phyloP scores from a whole-genome alignment of 2,329 filamentous ascomycete genomes.

The Penicillium sumatraense region DNA sequence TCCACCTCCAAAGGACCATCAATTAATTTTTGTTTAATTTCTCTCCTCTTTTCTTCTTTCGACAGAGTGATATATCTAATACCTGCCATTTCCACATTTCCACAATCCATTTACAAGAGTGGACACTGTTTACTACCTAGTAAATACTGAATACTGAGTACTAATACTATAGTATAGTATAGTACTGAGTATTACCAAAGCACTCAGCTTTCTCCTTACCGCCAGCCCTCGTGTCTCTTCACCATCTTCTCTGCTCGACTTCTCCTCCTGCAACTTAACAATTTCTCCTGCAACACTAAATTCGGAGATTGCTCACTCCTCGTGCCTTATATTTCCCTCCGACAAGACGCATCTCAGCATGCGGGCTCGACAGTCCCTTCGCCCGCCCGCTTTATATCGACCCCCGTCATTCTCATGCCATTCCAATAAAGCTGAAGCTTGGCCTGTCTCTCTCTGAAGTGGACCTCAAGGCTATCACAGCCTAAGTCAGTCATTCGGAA shows the following conservation, averaged over 20 bases:
- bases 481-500: slow-evolving; percentile 28
- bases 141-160: too few species aligned
- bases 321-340: slow-evolving; percentile 15
- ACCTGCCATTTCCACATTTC: not conserved
- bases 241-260: not conserved
- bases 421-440: slow-evolving; percentile 17
- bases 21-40: not conserved
- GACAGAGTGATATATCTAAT: not conserved
- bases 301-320: not conserved
- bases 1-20: slow-evolving; percentile 4
- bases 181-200: not conserved
- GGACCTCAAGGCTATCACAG: slow-evolving; percentile 18
- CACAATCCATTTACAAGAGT: too few species aligned
- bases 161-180: not conserved
- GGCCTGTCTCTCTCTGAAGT: slow-evolving; percentile 25
- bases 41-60: not conserved
- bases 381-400: slow-evolving; percentile 31
- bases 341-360: slow-evolving; percentile 40
- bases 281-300: not conserved
- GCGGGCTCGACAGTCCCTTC: slow-evolving; percentile 38
- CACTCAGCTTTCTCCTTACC: not conserved
- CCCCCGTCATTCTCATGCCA: slow-evolving; percentile 33
- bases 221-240: slow-evolving; percentile 1
- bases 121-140: too few species aligned
- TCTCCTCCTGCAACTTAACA: not conserved